Base-by-base conservation (phyloP, 345 rosid species). In the Sonneratia caseolaris region DNA sequence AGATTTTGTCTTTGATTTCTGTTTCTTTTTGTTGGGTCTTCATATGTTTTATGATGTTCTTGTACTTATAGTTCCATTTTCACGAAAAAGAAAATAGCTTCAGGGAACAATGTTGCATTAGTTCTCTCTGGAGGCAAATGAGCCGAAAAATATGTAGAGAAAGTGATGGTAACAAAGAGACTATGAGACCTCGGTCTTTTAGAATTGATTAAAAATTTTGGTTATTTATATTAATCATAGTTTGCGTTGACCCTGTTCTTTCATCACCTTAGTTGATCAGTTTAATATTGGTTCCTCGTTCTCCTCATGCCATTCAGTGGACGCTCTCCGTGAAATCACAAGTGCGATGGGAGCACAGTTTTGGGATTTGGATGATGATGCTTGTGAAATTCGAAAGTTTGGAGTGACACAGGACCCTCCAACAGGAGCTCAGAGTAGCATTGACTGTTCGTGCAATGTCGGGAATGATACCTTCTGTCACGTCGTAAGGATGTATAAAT, bases 361-460 rank as follows among this genome's bases (percentile, higher is more conserved):
- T 77, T 85, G 88, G 94, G 79, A 72, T 71, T 89, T 89, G 62
- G 73, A 79, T 69, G 85, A 78, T 24, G 81, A 79, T 47, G 51
- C 79, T 40, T 89, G 91, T 72, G 0, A 65, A 10, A 69, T 78
- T 73, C 75, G 66, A 70, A 74, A 35, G 51, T 77, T 78, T 37
- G 80, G 71, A 19, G n/a, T 74, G 57, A 71, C 62, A 3, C 74
- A 37, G 47, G 75, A 11, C n/a, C 56, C 37, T 10, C 78, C 75
- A 35, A 71, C 51, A 68, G 69, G 64, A 22, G 68, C 84, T 10
- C 48, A 61, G 40, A 72, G 56, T 57, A 75, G n/a, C 43, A 78
- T 84, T 24, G 38, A 37, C 4, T 86, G 94, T 73, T 37, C 61
- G 64, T 77, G 84, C 76, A 62, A 59, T 49, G 32, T 74, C 59